Percentiles rank a stretch among this genome's conserved stretches.
Evolutionary conservation across 2,329 filamentous ascomycete genomes (phyloP).

Genomic region (Stachybotrys chlorohalonatus): DNA sequence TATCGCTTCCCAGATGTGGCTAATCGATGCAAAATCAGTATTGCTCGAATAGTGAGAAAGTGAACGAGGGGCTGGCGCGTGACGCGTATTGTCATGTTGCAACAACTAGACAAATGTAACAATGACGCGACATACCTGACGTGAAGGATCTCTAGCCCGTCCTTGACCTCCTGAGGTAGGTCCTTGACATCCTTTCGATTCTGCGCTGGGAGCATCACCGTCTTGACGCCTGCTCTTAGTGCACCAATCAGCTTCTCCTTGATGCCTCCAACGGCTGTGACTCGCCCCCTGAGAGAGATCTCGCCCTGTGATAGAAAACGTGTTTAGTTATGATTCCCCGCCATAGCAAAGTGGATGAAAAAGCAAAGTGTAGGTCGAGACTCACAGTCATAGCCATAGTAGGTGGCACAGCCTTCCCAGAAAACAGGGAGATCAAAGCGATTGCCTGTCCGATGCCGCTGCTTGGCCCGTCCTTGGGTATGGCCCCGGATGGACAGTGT

Average conservation of each 20-base stretch:
- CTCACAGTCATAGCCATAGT: conserved; percentile 89
- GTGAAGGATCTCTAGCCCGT: conserved; percentile 79
- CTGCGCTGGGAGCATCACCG: conserved; percentile 75
- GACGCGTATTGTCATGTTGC: conserved; percentile 2
- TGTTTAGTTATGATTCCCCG: conserved; percentile 12
- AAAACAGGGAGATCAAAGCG: conserved; percentile 84
- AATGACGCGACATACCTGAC: conserved; percentile 55
- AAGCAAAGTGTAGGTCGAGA: conserved; percentile 9
- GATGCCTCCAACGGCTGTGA: conserved; percentile 93
- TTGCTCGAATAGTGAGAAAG: conserved; percentile 5
- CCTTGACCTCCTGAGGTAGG: conserved; percentile 79
- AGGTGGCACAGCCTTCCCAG: conserved; percentile 75
- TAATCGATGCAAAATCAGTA: conserved; percentile 28
- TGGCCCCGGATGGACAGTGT: conserved; percentile 88
- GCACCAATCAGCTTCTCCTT: conserved; percentile 98
- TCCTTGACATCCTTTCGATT: conserved; percentile 92
- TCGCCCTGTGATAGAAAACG: conserved; percentile 40
- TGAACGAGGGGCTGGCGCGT: conserved; percentile 5
- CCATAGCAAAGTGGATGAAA: neutral
- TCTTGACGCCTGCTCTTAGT: conserved; percentile 86
- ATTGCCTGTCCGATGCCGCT: conserved; percentile 93
- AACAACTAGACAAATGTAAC: conserved; percentile 30
- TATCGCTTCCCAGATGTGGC: conserved; percentile 92
- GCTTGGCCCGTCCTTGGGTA: conserved; percentile 83
- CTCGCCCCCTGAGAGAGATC: conserved; percentile 73